Conservation (phyloP, 495 filamentous ascomycete species). For the Penicillium subrubescens region DNA sequence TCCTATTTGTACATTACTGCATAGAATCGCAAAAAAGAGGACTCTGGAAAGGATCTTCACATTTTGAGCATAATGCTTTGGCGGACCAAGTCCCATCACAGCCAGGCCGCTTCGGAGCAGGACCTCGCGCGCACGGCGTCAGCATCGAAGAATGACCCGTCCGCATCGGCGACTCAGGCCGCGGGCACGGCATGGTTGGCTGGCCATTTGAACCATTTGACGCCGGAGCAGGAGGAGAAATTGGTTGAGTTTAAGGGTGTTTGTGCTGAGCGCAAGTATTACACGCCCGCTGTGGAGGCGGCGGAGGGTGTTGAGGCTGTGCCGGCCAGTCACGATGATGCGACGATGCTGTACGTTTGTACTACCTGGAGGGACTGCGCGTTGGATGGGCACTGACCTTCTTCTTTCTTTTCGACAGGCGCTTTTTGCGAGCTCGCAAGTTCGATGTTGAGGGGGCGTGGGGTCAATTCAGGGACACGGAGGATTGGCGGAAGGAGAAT, state of each 20-base stretch:
- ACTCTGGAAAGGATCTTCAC: neutral
- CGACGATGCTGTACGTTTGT: constrained; percentile 70
- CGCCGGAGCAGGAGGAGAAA: constrained; percentile 62
- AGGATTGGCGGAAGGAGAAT: constrained; percentile 83
- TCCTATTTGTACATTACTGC: neutral
- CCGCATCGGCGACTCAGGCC: constrained; percentile 44
- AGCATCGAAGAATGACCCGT: constrained; percentile 42
- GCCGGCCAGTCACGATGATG: constrained; percentile 72
- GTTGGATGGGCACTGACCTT: constrained; percentile 3
- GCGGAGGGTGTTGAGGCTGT: constrained; percentile 33
- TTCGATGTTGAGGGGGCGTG: constrained; percentile 75
- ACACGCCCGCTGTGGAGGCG: constrained; percentile 50
- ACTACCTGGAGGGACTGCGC: neutral
- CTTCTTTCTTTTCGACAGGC: constrained; percentile 46
- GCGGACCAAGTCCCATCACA: constrained; percentile 39
- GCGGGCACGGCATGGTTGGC: constrained; percentile 48
- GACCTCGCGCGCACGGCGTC: constrained; percentile 30
- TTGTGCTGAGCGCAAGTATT: constrained; percentile 65
- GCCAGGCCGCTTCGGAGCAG: constrained; percentile 32
- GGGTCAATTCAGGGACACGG: constrained; percentile 83
- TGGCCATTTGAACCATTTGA: constrained; percentile 77
- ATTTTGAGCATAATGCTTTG: constrained; percentile 31
- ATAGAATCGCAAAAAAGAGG: neutral
- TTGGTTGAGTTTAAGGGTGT: constrained; percentile 68
- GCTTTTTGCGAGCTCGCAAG: constrained; percentile 76